Evolutionary conservation across 345 rosid species (phyloP).

Genomic region (Clausena lansium): DNA sequence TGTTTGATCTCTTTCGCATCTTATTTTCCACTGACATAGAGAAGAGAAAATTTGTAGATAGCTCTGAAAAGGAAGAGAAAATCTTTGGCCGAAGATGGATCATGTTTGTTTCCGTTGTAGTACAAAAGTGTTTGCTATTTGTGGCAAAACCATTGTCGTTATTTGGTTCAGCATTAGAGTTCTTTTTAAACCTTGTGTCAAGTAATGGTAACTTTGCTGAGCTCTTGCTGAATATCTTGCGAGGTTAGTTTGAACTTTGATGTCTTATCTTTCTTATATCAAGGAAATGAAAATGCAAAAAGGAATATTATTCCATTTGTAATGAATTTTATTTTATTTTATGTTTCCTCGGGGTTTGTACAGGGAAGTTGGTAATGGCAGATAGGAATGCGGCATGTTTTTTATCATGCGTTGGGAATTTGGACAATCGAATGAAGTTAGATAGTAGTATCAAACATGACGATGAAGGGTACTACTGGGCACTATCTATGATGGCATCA

Average conservation of each 20-base stretch:
- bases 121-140: constrained; percentile 40
- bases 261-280: background rate
- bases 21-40: constrained; percentile 41
- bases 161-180: constrained; percentile 42
- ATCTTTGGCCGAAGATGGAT: constrained; percentile 50
- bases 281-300: background rate
- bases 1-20: constrained; percentile 43
- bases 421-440: constrained; percentile 47
- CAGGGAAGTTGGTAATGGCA: constrained; percentile 49
- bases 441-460: constrained; percentile 38
- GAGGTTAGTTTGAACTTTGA: background rate
- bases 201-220: constrained; percentile 30
- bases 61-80: constrained; percentile 32
- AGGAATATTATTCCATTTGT: too few relatives aligned
- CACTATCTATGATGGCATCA: constrained; percentile 63
- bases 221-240: constrained; percentile 27
- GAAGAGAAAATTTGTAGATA: constrained; percentile 43
- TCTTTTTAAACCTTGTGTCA: constrained; percentile 46
- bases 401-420: constrained; percentile 41
- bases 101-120: constrained; percentile 48
- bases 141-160: constrained; percentile 38
- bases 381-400: constrained; percentile 40
- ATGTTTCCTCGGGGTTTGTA: background rate
- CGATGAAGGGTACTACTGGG: constrained; percentile 42
- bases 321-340: constrained; percentile 17